Evolutionary conservation across 1,284 basidiomycete species (phyloP), one percentile per base, ranked within the genome.

Genomic region (Coniophora puteana): DNA sequence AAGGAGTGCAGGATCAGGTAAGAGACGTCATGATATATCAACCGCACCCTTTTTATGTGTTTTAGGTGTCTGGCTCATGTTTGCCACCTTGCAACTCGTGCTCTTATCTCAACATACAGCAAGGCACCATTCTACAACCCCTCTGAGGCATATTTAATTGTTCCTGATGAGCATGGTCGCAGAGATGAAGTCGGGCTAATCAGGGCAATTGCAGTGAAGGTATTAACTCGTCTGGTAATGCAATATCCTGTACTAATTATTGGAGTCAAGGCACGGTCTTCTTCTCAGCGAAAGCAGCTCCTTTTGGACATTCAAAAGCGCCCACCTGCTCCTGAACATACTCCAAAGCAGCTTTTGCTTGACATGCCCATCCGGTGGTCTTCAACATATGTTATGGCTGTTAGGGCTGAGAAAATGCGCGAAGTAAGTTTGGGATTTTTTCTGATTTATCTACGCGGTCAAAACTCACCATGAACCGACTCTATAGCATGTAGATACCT

Each of bases 311-410:
- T 58, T 32, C 52, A 58, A 31, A 39, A n/a, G 21, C 5, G 14
- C 34, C 47, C 43, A 0, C 49, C 34, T 7, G 35, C 38, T 3
- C 20, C 41, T 8, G 30, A 23, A 12, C 13, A 31, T 24, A 17
- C 31, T 14, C 38, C 40, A 2, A 31, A 44, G 3, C 51, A 44
- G 14, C 44, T 54, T 4, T 20, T 54, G 10, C 46, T 56, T 8
- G 45, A 56, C 33, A 57, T 57, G 54, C 48, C 48, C 39, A 51
- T 59, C 11, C 38, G 23, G 23, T 57, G 57, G 53, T 57, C 50
- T 11, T 58, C 40, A 0, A 50, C 45, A 16, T 54, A 44, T 33
- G 24, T 28, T 7, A 57, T 58, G 53, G 46, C 57, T 7, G 33
- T 45, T 29, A 21, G 34, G 0, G 43, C 50, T 3, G 26, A 47